These are phyloP conservation scores for Yamadazyma jaroonii DNA, from an alignment of 1,139 yeast genomes.

Conservation along the genomic window DNA sequence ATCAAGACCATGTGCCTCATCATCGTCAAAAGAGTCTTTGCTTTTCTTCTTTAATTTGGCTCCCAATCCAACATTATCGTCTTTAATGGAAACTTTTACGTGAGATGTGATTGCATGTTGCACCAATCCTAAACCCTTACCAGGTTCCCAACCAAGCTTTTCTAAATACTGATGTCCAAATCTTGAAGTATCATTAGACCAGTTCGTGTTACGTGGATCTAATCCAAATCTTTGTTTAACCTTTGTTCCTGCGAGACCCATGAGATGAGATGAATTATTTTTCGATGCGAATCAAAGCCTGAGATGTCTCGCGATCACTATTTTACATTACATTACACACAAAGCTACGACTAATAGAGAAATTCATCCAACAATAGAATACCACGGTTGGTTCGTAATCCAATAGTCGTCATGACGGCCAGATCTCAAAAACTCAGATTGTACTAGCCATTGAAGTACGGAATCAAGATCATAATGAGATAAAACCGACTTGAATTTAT, in stretches of 20 bases:
- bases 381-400: slow-evolving; percentile 52
- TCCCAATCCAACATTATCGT: slow-evolving; percentile 83
- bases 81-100: slow-evolving; percentile 76
- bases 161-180: slow-evolving; percentile 87
- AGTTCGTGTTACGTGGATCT: slow-evolving; percentile 91
- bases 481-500: slow-evolving; percentile 38
- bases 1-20: slow-evolving; percentile 88
- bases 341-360: neutral
- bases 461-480: slow-evolving; percentile 48
- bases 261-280: slow-evolving; percentile 15
- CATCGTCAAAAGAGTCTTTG: slow-evolving; percentile 62
- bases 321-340: neutral
- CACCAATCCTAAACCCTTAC: slow-evolving; percentile 78
- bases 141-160: slow-evolving; percentile 89
- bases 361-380: slow-evolving; percentile 29
- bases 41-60: slow-evolving; percentile 62
- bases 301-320: neutral
- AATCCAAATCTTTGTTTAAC: slow-evolving; percentile 82
- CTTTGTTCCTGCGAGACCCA: slow-evolving; percentile 91
- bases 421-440: slow-evolving; percentile 35
- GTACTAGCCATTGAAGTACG: slow-evolving; percentile 57
- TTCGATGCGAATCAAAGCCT: slow-evolving; percentile 10
- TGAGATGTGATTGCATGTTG: slow-evolving; percentile 69
- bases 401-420: slow-evolving; percentile 49
- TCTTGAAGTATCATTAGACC: slow-evolving; percentile 85